Evolutionary conservation across 331 rosid species (phyloP), one percentile per base, ranked within the genome.

Genomic region (Pyrus hybrid): DNA sequence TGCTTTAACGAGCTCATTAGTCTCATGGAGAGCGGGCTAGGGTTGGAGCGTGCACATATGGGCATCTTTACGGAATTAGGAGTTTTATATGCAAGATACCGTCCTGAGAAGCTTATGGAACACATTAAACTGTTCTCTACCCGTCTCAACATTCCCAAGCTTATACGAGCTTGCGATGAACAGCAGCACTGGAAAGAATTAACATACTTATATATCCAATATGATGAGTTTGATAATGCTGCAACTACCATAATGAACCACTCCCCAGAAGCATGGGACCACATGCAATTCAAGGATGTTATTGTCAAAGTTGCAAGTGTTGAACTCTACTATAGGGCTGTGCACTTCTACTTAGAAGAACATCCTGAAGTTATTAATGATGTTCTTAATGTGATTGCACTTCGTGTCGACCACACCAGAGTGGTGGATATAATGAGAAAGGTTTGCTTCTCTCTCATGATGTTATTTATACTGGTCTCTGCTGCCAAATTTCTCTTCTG

Each of bases 101-200:
- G 81, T 68, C 76, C 81, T 22, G 85, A 81, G 76, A 81, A 81
- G 79, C 85, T 81, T 62, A 81, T 81, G 81, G 85, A 81, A 76
- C 85, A 81, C 76, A 65, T 81, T 41, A 81, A 77, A 72, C 43
- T 77, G 60, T 81, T 81, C 47, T 72, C 79, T 11, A 81, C 81
- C 60, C 85, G 81, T 58, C 81, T 81, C 25, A 81, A 77, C 66
- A 81, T 81, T 72, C 85, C 85, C 53, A 77, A 77, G 71, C 82
- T 81, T 26, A 77, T 77, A 74, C 80, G 79, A 72, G 85, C 81
- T 37, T 81, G 79, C 30, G 85, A 81, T 76, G 85, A 81, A 67
- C 85, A 81, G 62, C 72, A 81, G 66, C 85, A 81, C 63, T 81
- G 82, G 85, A 77, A 81, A 58, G 85, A 81, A 60, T 61, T 81